Percentiles rank a stretch among this genome's conserved stretches.
Evolutionary conservation across 306 rosid species (phyloP).

Genomic region (Cicer judaicum): DNA sequence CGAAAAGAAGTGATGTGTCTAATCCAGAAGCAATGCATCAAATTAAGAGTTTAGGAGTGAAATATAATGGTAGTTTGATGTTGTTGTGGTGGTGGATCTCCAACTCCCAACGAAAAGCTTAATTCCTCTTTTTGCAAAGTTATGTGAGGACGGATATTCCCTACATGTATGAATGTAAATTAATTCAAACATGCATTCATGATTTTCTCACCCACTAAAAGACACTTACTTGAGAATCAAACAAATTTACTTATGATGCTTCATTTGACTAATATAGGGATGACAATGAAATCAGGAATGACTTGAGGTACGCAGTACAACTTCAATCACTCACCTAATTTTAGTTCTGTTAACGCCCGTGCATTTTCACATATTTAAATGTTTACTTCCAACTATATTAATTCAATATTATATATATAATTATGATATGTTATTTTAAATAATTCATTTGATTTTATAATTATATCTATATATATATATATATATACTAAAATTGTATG

Average conservation of each 20-base stretch:
- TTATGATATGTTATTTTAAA: no score
- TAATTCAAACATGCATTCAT: slow-evolving; percentile 53
- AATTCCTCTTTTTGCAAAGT: neutral
- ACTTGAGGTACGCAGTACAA: neutral
- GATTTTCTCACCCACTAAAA: slow-evolving; percentile 44
- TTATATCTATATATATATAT: no score
- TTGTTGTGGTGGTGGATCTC: slow-evolving; percentile 42
- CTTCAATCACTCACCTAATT: neutral
- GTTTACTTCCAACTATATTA: no score
- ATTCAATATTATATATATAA: no score
- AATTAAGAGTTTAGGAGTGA: slow-evolving; percentile 6
- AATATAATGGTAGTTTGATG: slow-evolving; percentile 24
- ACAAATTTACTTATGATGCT: slow-evolving; percentile 38
- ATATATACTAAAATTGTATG: no score
- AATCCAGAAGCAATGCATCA: no score
- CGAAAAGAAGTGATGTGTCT: no score
- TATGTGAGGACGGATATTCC: slow-evolving; percentile 12
- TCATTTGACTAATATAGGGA: slow-evolving; percentile 42
- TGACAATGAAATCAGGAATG: neutral
- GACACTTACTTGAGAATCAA: slow-evolving; percentile 39
- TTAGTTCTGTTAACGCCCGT: neutral
- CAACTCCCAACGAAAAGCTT: slow-evolving; percentile 54
- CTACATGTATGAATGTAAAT: neutral
- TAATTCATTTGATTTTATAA: no score
- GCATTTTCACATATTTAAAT: no score